Evolutionary conservation across 768 basidiomycete genomes (phyloP).

Genomic region (button mushroom (Agaricus bisporus)): DNA sequence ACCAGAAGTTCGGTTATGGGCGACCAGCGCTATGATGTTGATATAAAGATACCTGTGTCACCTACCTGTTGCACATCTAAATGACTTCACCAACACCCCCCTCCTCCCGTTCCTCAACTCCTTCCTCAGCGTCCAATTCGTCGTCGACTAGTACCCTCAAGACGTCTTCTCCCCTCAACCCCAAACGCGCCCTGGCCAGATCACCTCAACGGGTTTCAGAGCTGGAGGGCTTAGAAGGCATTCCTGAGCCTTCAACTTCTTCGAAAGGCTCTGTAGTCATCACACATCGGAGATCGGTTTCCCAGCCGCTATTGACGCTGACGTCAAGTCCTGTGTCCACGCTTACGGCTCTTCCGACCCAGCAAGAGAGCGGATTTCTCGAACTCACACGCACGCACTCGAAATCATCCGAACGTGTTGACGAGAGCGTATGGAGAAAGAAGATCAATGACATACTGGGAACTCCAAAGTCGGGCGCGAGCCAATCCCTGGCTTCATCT

Average conservation of each 20-base stretch:
- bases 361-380: background rate
- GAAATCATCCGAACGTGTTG: background rate
- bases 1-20: background rate
- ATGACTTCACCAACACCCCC: background rate
- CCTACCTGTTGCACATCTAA: background rate
- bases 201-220: conserved; percentile 6
- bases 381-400: background rate
- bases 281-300: background rate
- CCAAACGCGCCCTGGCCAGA: conserved; percentile 10
- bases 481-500: conserved; percentile 9
- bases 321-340: conserved; percentile 8
- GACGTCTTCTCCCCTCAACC: conserved; percentile 14
- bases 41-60: conserved; percentile 1
- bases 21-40: background rate
- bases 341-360: background rate
- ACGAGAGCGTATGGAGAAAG: conserved; percentile 1
- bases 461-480: background rate
- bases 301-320: background rate
- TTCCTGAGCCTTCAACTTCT: background rate
- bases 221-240: background rate
- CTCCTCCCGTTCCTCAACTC: background rate
- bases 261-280: background rate
- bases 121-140: background rate
- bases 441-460: background rate
- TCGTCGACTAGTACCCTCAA: conserved; percentile 9